Base-by-base conservation (phyloP, 2,329 filamentous ascomycete genomes). In the Fonsecaea erecta region DNA sequence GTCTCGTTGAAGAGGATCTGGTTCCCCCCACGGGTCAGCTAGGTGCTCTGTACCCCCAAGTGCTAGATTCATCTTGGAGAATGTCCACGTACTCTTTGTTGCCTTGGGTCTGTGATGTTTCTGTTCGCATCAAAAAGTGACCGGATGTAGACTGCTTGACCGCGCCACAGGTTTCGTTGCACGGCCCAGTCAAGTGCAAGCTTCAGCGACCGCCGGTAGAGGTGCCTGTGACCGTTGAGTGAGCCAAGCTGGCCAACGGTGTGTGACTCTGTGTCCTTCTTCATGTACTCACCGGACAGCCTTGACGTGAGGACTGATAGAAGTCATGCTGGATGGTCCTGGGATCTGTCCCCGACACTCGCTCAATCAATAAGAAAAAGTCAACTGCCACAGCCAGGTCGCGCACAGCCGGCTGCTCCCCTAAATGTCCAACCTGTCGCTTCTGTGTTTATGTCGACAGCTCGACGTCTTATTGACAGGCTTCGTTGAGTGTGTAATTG, bases 101-200 rank as follows among this genome's bases (percentile, higher is more conserved):
- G 90, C 79, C 92, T 87, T 37, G 92, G 91, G 75, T 97, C 92
- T 64, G 86, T 87, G 66, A 98, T 83, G 76, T 92, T 83, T 77
- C 88, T 91, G 79, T 99, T 98, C 64, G 92, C 92, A 78, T 99
- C 95, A 76, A 93, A 99, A 14, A 98, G 85, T 40, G 90, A 93
- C 73, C 95, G 90, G 74, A 99, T 96, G 79, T 99, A 98, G 69
- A 98, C 83, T 34, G 95, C 95, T 80, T 98, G 95, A 68, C 94
- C 93, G 73, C 95, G 90, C 94, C 95, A 99, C 67, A 97, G 81
- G 74, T 94, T 88, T 72, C 95, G 87, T 77, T 97, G 91, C 69
- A 98, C 93, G 64, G 92, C 88, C 95, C 95, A 99, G 82, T 97
- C 93, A 71, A 98, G 88, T 48, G 95, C 86, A 70, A 97, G 88